Percentiles rank a stretch among this genome's conserved stretches.
Conservation (phyloP, 306 rosid genomes). For the Rosa rugosa region DNA sequence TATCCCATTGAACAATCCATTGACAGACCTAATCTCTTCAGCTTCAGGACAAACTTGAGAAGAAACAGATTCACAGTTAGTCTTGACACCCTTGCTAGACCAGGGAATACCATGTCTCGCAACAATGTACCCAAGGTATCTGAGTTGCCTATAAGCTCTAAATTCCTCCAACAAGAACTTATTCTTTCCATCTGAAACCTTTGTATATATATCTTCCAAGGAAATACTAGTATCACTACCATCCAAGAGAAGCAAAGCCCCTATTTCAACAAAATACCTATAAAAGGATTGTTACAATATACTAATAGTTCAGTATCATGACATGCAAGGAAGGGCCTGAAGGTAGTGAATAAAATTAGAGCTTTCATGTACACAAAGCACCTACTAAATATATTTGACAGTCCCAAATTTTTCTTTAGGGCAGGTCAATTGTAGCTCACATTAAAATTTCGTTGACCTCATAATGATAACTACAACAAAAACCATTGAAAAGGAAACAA, state of each 20-base stretch:
- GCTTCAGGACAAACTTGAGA: not conserved
- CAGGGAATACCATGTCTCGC: slow-evolving; percentile 56
- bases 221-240: slow-evolving; percentile 31
- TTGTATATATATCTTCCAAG: slow-evolving; percentile 51
- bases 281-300: slow-evolving; percentile 18
- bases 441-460: not conserved
- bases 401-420: too few species aligned
- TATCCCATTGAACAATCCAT: slow-evolving; percentile 39
- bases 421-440: not conserved
- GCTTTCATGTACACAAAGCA: too few species aligned
- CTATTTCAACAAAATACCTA: slow-evolving; percentile 75
- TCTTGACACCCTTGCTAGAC: slow-evolving; percentile 51
- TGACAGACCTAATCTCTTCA: slow-evolving; percentile 30
- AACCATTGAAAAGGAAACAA: not conserved
- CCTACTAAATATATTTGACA: too few species aligned
- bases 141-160: slow-evolving; percentile 78
- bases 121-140: slow-evolving; percentile 71
- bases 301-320: not conserved
- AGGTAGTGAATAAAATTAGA: too few species aligned
- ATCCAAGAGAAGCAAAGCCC: slow-evolving; percentile 54
- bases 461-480: too few species aligned
- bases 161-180: slow-evolving; percentile 65
- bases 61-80: not conserved
- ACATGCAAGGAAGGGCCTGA: not conserved
- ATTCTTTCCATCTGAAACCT: slow-evolving; percentile 35